Percentiles rank a stretch among this genome's conserved stretches.
phyloP scores from a whole-genome alignment of 176 grass and related monocot species.

The Dactylis glomerata region DNA sequence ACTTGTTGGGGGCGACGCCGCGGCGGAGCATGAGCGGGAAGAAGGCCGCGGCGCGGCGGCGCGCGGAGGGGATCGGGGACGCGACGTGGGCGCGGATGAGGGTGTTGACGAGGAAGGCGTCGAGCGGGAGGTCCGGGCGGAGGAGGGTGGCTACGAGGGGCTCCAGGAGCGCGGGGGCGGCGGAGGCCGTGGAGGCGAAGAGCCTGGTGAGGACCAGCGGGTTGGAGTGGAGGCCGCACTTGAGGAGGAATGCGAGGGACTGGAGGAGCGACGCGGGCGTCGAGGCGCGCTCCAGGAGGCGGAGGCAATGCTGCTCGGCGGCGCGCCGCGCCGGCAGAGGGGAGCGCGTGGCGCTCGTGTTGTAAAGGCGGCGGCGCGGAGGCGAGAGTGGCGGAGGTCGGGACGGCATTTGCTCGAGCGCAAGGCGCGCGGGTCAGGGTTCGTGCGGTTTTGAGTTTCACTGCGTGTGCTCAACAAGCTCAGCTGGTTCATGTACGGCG shows the following conservation, averaged over 20 bases:
- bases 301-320: constrained; percentile 54
- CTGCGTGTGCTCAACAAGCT: not conserved
- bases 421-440: not conserved
- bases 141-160: constrained; percentile 48
- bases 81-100: constrained; percentile 43
- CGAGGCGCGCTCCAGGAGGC: constrained; percentile 37
- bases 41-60: constrained; percentile 29
- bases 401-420: constrained; percentile 25
- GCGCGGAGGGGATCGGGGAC: constrained; percentile 30
- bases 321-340: constrained; percentile 6
- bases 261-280: constrained; percentile 15
- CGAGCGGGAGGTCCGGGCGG: constrained; percentile 19
- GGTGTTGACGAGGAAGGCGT: constrained; percentile 54
- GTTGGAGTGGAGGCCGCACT: constrained; percentile 40
- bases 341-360: not conserved
- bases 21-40: constrained; percentile 48
- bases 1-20: constrained; percentile 38
- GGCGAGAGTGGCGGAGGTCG: not conserved
- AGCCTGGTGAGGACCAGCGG: constrained; percentile 52
- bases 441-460: not conserved
- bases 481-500: not conserved
- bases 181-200: constrained; percentile 32
- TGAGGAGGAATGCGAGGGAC: constrained; percentile 49
- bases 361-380: not conserved
- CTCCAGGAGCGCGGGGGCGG: constrained; percentile 49